These are phyloP conservation scores for Populus tremula DNA, from an alignment of 345 rosid species.

Conservation along the genomic window DNA sequence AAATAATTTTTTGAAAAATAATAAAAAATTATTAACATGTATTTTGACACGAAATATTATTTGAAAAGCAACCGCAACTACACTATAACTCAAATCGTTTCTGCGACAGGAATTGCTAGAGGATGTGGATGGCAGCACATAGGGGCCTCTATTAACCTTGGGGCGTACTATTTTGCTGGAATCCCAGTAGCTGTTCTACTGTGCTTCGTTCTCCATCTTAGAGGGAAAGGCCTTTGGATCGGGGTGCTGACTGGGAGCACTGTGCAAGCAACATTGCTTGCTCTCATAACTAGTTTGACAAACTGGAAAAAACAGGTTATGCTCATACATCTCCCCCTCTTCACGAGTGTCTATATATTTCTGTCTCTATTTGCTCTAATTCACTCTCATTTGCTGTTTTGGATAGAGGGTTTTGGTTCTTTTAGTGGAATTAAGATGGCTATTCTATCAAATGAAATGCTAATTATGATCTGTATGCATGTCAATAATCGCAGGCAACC, in stretches of 20 bases:
- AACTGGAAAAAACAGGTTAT: slow-evolving; percentile 27
- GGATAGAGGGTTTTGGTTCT: no score
- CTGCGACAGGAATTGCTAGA: slow-evolving; percentile 16
- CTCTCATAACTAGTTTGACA: background rate
- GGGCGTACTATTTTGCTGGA: slow-evolving; percentile 13
- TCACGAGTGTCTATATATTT: no score
- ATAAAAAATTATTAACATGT: no score
- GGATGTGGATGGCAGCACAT: slow-evolving; percentile 27
- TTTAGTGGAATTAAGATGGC: no score
- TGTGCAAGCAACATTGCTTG: slow-evolving; percentile 1
- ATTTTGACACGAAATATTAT: no score
- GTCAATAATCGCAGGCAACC: slow-evolving; percentile 24
- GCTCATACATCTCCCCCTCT: background rate
- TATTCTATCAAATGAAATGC: slow-evolving; percentile 11
- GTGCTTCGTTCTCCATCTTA: slow-evolving; percentile 8
- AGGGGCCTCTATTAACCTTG: slow-evolving; percentile 18
- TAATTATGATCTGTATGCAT: background rate
- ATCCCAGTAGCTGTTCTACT: slow-evolving; percentile 12
- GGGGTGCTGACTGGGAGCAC: slow-evolving; percentile 10
- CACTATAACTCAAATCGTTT: no score
- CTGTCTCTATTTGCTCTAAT: no score
- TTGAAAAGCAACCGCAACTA: no score
- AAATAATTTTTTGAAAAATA: no score
- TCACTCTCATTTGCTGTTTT: no score
- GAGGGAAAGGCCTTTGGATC: slow-evolving; percentile 20